These are phyloP conservation scores for Lodderomyces margitis DNA, from an alignment of 1,139 yeast species.

Conservation along the genomic window DNA sequence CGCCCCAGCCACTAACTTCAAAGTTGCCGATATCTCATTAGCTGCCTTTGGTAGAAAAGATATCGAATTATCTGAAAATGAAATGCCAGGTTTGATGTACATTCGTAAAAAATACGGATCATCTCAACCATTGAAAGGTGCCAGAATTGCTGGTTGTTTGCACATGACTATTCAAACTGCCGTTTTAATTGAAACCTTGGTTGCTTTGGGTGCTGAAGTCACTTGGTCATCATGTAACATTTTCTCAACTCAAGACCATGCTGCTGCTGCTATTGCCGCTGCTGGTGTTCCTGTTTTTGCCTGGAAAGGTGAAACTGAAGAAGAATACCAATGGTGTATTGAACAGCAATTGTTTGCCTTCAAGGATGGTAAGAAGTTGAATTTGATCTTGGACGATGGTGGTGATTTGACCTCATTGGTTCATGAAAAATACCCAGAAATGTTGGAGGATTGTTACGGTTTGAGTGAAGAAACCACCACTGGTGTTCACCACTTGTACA, in stretches of 20 bases:
- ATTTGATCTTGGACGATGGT: slow-evolving; percentile 99
- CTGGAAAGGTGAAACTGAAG: slow-evolving; percentile 99
- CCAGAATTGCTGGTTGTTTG: slow-evolving; percentile 98
- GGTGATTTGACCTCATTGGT: slow-evolving; percentile 98
- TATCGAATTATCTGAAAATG: slow-evolving; percentile 98
- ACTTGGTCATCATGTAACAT: slow-evolving; percentile 99
- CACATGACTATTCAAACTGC: slow-evolving; percentile 99
- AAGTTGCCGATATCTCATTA: slow-evolving; percentile 96
- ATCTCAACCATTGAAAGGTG: slow-evolving; percentile 96
- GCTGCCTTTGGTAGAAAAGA: slow-evolving; percentile 99
- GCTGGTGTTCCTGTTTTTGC: slow-evolving; percentile 99
- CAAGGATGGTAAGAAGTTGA: slow-evolving; percentile 94
- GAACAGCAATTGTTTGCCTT: slow-evolving; percentile 98
- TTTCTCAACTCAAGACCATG: slow-evolving; percentile 99
- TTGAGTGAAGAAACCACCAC: slow-evolving; percentile 99
- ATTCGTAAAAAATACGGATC: slow-evolving; percentile 92
- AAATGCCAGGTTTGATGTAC: slow-evolving; percentile 99
- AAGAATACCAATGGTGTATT: slow-evolving; percentile 99
- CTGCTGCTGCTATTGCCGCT: slow-evolving; percentile 99
- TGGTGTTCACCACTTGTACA: slow-evolving; percentile 99
- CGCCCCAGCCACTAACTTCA: slow-evolving; percentile 58
- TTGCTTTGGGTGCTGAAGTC: slow-evolving; percentile 98
- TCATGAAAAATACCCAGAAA: slow-evolving; percentile 98
- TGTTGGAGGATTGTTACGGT: slow-evolving; percentile 94
- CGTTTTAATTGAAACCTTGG: slow-evolving; percentile 95